Conservation (phyloP, 1,284 basidiomycete genomes). For the Amylostereum areolatum region DNA sequence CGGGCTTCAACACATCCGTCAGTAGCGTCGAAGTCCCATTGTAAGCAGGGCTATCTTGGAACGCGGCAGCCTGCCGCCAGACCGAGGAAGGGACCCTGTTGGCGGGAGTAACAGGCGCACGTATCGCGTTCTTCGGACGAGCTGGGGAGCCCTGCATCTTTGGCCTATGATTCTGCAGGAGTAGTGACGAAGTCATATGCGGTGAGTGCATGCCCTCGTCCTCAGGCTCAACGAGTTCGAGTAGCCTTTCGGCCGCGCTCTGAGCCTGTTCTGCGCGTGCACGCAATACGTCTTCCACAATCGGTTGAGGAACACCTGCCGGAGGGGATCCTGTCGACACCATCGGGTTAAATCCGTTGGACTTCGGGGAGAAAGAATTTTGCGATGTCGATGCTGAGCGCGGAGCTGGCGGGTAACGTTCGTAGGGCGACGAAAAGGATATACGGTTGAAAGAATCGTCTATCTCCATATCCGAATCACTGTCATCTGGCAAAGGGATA, state of each 20-base stretch:
- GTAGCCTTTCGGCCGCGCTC: slow-evolving; percentile 75
- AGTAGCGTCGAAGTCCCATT: slow-evolving; percentile 49
- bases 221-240: slow-evolving; percentile 76
- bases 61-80: slow-evolving; percentile 70
- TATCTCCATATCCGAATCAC: slow-evolving; percentile 53
- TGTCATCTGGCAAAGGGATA: slow-evolving; percentile 68
- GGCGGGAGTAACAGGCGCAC: slow-evolving; percentile 55
- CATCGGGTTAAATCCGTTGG: slow-evolving; percentile 49
- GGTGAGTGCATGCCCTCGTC: slow-evolving; percentile 47
- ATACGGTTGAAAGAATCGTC: slow-evolving; percentile 55
- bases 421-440: slow-evolving; percentile 67
- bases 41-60: slow-evolving; percentile 65
- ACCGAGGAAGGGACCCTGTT: slow-evolving; percentile 45
- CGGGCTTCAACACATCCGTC: slow-evolving; percentile 50
- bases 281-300: slow-evolving; percentile 77
- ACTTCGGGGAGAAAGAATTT: slow-evolving; percentile 47
- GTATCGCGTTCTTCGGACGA: slow-evolving; percentile 16
- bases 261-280: slow-evolving; percentile 86
- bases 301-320: slow-evolving; percentile 36
- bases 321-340: slow-evolving; percentile 40
- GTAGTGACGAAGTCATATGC: slow-evolving; percentile 49
- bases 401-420: slow-evolving; percentile 35
- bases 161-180: slow-evolving; percentile 37
- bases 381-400: slow-evolving; percentile 21
- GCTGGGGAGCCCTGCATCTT: slow-evolving; percentile 34